phyloP scores from a whole-genome alignment of 768 basidiomycete genomes.

The Collybiopsis luxurians region DNA sequence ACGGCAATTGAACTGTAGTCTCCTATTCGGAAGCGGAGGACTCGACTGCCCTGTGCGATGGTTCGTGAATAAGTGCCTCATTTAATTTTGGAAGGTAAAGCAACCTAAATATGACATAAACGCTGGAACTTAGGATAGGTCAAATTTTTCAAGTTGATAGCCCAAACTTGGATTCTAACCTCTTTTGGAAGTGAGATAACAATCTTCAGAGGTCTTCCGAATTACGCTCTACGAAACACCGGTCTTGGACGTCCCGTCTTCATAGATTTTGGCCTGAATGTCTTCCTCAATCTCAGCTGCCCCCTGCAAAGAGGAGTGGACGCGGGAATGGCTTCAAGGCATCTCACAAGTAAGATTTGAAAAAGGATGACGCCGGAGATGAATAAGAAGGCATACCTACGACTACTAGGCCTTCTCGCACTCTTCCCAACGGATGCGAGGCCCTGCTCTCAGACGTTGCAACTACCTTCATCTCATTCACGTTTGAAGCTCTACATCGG shows the following conservation, averaged over 20 bases:
- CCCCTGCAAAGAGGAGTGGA: slow-evolving; percentile 29
- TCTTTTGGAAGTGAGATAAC: too few relatives aligned
- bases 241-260: slow-evolving; percentile 50
- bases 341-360: too few relatives aligned
- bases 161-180: too few relatives aligned
- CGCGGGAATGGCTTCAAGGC: background rate
- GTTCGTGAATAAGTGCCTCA: too few relatives aligned
- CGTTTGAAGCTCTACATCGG: background rate
- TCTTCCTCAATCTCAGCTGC: slow-evolving; percentile 51
- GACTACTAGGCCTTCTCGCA: background rate
- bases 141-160: too few relatives aligned
- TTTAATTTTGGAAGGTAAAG: too few relatives aligned
- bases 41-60: too few relatives aligned
- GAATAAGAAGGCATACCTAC: background rate
- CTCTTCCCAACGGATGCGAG: background rate
- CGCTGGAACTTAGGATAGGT: too few relatives aligned
- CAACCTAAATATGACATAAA: too few relatives aligned
- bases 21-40: too few relatives aligned
- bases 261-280: slow-evolving; percentile 44
- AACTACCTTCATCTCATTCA: background rate
- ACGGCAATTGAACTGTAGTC: too few relatives aligned
- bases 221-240: slow-evolving; percentile 57
- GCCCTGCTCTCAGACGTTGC: background rate
- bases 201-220: slow-evolving; percentile 41
- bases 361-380: background rate